Evolutionary conservation across 108 stramenopile genomes (phyloP).

Genomic region (Pseudonitzschia pungens): DNA sequence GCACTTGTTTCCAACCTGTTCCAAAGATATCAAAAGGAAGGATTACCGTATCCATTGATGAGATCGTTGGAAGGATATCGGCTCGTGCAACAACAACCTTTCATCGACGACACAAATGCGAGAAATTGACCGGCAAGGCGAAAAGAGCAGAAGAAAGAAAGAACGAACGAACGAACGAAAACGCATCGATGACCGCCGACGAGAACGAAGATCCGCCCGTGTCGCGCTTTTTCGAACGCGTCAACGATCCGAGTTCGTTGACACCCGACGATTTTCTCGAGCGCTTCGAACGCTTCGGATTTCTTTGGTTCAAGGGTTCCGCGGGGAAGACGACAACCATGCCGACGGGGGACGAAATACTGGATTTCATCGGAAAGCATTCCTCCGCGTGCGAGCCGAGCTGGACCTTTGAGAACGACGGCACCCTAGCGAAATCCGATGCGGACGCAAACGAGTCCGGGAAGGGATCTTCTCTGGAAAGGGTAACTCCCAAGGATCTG

Average conservation of each 20-base stretch:
- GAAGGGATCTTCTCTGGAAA: too few relatives aligned
- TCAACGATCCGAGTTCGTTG: not conserved
- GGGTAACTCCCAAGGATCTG: not conserved
- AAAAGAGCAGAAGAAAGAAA: not conserved
- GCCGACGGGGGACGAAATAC: not conserved
- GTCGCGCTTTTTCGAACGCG: not conserved
- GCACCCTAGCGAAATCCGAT: conserved; percentile 3
- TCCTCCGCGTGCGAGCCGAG: conserved; percentile 8
- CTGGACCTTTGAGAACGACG: conserved; percentile 27
- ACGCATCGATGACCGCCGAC: not conserved
- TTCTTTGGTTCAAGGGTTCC: conserved; percentile 12
- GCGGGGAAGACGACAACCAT: not conserved
- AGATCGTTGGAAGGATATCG: too few relatives aligned
- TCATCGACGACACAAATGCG: too few relatives aligned
- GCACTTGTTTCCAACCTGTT: too few relatives aligned
- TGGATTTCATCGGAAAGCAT: not conserved
- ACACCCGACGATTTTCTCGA: conserved; percentile 12
- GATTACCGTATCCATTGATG: too few relatives aligned
- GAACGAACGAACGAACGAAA: not conserved
- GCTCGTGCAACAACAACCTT: too few relatives aligned
- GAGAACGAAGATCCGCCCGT: not conserved
- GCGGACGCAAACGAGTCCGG: too few relatives aligned
- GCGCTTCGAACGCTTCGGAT: conserved; percentile 15
- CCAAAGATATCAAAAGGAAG: too few relatives aligned
- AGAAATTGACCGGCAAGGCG: too few relatives aligned